A percentile compares a stretch with the other conserved stretches of the same genome.
Conservation (phyloP, 78 protist species). For the Emiliania huxleyi region DNA sequence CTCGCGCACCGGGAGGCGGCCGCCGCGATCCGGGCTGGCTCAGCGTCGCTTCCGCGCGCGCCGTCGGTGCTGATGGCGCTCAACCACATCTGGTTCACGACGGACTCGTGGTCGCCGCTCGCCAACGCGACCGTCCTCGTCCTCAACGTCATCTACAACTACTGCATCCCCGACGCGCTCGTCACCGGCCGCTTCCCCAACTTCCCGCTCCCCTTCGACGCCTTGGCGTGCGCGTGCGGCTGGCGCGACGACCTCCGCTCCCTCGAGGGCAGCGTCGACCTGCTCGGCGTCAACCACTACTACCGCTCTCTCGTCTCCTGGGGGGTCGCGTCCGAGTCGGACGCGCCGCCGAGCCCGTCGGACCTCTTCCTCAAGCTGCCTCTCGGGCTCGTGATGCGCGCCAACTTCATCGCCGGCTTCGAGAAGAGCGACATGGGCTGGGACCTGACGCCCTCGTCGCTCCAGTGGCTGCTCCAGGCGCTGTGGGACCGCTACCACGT, state of each 20-base stretch:
- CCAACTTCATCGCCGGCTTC: not conserved
- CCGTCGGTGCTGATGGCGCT: not conserved
- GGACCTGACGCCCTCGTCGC: not conserved
- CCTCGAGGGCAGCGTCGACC: not conserved
- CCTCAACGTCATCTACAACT: not conserved
- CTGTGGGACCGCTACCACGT: not conserved
- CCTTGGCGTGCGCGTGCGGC: not conserved
- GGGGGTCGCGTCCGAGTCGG: not conserved
- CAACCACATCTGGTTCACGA: not conserved
- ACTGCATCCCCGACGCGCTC: not conserved
- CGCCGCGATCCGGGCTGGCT: not conserved
- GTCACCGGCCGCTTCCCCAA: not conserved
- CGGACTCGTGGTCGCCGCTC: not conserved
- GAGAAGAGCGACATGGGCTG: slow-evolving; percentile 34
- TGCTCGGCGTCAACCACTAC: not conserved
- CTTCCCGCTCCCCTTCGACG: not conserved
- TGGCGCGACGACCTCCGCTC: not conserved
- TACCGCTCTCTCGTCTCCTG: not conserved
- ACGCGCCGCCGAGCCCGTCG: not conserved
- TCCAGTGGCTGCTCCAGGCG: not conserved
- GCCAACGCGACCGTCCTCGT: not conserved
- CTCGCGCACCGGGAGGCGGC: not conserved
- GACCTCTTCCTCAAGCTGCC: not conserved
- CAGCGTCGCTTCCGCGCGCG: not conserved
- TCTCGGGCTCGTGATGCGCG: not conserved